These are phyloP conservation scores for Tripidium arundinaceum DNA, from an alignment of 202 grass and related monocot species.

Conservation along the genomic window DNA sequence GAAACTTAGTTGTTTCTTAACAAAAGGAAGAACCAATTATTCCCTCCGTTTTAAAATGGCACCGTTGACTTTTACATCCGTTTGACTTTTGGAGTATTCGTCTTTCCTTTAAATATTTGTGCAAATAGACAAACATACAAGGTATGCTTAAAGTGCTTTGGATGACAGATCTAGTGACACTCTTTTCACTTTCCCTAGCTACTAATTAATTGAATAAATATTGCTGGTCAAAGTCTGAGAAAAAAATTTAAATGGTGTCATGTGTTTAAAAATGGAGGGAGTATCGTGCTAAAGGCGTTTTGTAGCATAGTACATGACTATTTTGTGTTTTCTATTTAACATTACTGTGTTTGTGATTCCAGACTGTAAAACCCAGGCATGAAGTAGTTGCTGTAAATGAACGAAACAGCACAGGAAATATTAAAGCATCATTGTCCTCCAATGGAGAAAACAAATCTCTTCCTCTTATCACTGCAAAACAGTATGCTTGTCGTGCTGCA, in stretches of 20 bases:
- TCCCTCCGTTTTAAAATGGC: background rate
- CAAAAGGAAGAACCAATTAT: constrained; percentile 2
- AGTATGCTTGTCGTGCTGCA: constrained; percentile 65
- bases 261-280: background rate
- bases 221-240: background rate
- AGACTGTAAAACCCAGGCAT: constrained; percentile 36
- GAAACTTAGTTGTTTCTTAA: constrained; percentile 1
- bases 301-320: background rate
- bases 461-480: constrained; percentile 57
- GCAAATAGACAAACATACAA: background rate
- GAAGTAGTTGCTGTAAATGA: constrained; percentile 18
- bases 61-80: background rate
- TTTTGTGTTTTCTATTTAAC: constrained; percentile 4
- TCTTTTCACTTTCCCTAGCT: background rate
- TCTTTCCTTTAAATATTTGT: background rate
- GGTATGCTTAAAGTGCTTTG: background rate
- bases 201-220: background rate
- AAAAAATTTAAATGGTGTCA: background rate
- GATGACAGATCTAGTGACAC: background rate
- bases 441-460: constrained; percentile 35
- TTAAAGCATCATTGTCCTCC: constrained; percentile 19
- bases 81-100: background rate
- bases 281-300: constrained; percentile 1
- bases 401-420: constrained; percentile 38
- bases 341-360: constrained; percentile 20